Base-by-base conservation (phyloP, 495 filamentous ascomycete genomes). In the Daldinia vernicosa region DNA sequence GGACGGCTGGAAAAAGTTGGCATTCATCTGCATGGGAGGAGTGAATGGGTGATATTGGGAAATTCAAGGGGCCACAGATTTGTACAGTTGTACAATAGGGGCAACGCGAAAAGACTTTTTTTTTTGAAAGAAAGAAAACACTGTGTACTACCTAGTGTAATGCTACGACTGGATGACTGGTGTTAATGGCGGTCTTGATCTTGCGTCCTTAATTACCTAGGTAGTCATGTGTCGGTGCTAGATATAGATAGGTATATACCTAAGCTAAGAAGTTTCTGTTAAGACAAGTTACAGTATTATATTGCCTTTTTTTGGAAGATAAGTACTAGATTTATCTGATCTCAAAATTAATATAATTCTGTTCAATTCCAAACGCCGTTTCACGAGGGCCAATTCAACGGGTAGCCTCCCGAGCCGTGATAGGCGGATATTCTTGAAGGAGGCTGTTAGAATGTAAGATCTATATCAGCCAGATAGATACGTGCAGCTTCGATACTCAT, bases 1-100 rank as follows among this genome's bases (percentile, higher is more conserved):
- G 70, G 70, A 76, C 69, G 68, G 73, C 64, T 66, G 68, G 76
- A 74, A 77, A 77, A 78, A 77, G 50, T 75, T 77, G 32, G 65
- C 62, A 67, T 65, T 66, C 74, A 74, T 74, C 61, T 76, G 56
- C 76, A 78, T 78, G 71, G 75, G 52, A 74, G 76, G 76, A 77
- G 75, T 77, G 67, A 77, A 75, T 66, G 37, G 63, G 67, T 52
- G 75, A 63, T 63, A 68, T 65, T 62, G 43, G 75, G 73, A 67
- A 57, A 63, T 72, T 58, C 43, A 47, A 55, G 55, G 65, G 63
- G 53, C 65, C 56, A 69, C 56, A 69, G 59, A 76, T 59, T 69
- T 74, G 74, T 77, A 76, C 70, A 54, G 37, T 70, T 76, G 75
- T 77, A 76, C 75, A 77, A 72, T 69, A 76, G 54, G 62, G 64